Evolutionary conservation across 164 flowering plant genomes (phyloP).

Genomic region (Buxus sempervirens): DNA sequence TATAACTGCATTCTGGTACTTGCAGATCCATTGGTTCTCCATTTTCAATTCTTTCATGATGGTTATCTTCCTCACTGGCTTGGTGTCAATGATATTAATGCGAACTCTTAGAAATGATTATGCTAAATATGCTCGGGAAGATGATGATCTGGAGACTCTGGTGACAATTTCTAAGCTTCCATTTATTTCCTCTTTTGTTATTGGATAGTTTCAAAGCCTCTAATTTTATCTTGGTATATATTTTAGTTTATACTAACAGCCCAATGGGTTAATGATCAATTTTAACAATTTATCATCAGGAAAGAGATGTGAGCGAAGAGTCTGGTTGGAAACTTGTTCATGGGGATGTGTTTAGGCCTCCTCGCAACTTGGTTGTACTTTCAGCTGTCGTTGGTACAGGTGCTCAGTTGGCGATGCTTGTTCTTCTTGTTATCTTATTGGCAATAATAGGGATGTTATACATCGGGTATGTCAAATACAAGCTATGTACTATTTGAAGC

Average conservation of each 20-base stretch:
- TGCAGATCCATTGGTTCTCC: conserved; percentile 98
- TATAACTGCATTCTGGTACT: conserved; percentile 9
- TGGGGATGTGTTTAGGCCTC: conserved; percentile 96
- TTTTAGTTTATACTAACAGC: neutral
- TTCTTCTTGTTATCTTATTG: conserved; percentile 86
- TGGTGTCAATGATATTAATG: conserved; percentile 99
- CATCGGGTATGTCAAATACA: conserved; percentile 71
- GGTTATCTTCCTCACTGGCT: conserved; percentile 98
- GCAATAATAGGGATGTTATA: conserved; percentile 92
- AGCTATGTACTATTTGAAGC: neutral
- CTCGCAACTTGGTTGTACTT: conserved; percentile 66
- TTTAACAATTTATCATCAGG: conserved; percentile 38
- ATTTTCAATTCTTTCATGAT: conserved; percentile 99
- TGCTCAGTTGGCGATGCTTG: conserved; percentile 89
- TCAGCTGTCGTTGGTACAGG: conserved; percentile 99
- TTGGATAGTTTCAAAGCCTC: neutral
- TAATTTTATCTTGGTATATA: neutral
- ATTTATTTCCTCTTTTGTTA: neutral
- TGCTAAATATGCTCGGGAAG: conserved; percentile 98
- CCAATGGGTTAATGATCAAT: neutral
- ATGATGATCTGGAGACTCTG: conserved; percentile 95
- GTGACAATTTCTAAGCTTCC: conserved; percentile 31
- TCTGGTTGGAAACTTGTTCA: conserved; percentile 99
- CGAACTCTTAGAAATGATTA: conserved; percentile 98
- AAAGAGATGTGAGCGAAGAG: conserved; percentile 97